Conservation (phyloP, 106 monocot genomes). For the Allium cepa region DNA sequence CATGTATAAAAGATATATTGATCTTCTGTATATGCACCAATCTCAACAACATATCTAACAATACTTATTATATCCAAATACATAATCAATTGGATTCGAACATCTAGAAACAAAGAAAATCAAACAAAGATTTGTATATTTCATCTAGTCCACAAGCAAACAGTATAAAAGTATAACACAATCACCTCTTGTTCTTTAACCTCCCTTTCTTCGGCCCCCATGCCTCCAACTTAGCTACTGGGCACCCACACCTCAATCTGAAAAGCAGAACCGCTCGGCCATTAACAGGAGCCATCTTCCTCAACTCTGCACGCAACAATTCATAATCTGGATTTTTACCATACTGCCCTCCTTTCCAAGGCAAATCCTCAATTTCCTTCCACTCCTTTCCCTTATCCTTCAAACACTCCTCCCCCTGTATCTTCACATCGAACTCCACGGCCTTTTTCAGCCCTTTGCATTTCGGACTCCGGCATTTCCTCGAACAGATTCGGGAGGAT, state of each 20-base stretch:
- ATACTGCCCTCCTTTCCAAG: conserved; percentile 82
- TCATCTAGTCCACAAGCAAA: no score
- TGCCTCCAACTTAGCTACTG: conserved; percentile 63
- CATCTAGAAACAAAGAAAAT: no score
- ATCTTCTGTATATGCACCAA: no score
- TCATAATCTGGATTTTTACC: conserved; percentile 93
- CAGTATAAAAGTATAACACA: neutral
- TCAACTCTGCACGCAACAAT: conserved; percentile 62
- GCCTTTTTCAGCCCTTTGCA: conserved; percentile 69
- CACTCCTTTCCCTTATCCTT: conserved; percentile 24
- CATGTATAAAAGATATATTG: no score
- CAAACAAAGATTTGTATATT: no score
- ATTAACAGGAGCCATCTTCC: conserved; percentile 75
- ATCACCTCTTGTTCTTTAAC: conserved; percentile 33
- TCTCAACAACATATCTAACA: no score
- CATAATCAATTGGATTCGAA: no score
- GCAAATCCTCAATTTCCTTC: conserved; percentile 77
- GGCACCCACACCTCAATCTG: conserved; percentile 62
- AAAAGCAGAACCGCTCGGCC: conserved; percentile 87
- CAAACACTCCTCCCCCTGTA: conserved; percentile 66
- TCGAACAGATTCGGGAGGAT: conserved; percentile 2
- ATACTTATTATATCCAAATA: no score
- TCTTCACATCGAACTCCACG: conserved; percentile 76
- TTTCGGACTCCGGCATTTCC: conserved; percentile 45
- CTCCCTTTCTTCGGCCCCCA: conserved; percentile 47